Evolutionary conservation across 345 rosid genomes (phyloP).

Genomic region (Sisymbrium altissimum): DNA sequence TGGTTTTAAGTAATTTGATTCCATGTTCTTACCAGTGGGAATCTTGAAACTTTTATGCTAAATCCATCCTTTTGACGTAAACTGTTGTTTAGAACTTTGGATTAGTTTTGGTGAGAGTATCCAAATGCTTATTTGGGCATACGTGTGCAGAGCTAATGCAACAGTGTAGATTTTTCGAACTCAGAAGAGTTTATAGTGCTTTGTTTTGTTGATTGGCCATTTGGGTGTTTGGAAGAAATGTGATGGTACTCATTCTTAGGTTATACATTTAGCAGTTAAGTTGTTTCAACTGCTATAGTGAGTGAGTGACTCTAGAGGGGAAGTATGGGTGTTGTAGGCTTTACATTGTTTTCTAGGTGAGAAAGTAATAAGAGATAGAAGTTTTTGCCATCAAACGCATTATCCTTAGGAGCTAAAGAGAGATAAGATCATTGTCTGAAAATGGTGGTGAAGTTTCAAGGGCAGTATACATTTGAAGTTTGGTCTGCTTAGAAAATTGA

Average conservation of each 20-base stretch:
- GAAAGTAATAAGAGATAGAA: not conserved
- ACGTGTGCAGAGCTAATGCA: not conserved
- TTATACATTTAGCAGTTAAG: not conserved
- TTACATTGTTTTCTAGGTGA: not conserved
- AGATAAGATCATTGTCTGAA: not conserved
- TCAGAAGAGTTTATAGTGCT: not conserved
- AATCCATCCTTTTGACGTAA: not conserved
- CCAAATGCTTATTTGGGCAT: not conserved
- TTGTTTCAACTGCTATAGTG: not conserved
- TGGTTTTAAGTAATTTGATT: not conserved
- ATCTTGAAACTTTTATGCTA: not conserved
- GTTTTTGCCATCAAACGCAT: not conserved
- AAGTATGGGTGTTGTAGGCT: not conserved
- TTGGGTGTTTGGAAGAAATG: not conserved
- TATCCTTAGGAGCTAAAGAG: not conserved
- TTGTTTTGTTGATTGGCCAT: not conserved
- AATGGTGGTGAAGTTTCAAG: not conserved
- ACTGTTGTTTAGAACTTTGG: too few species aligned
- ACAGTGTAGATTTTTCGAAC: not conserved
- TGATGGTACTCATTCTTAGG: not conserved
- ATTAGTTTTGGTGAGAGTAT: not conserved
- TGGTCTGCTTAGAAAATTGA: not conserved
- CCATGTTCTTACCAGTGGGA: not conserved
- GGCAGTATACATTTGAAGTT: not conserved
- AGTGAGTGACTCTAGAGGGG: not conserved